Evolutionary conservation across 345 rosid species (phyloP).

Genomic region (Fremontodendron californicum): DNA sequence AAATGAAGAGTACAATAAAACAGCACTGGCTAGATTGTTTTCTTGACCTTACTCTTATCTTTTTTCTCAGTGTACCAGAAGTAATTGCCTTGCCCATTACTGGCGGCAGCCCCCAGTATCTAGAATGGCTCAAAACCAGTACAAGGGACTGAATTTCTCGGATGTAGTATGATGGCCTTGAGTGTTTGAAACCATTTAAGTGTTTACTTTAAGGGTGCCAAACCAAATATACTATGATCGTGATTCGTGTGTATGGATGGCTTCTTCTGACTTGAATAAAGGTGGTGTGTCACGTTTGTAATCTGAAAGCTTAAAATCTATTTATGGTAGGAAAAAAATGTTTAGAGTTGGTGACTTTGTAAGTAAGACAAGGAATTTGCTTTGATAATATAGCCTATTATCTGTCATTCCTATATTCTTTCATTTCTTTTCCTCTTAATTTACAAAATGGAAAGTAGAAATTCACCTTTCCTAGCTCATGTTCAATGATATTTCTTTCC

Average conservation of each 20-base stretch:
- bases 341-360: neutral
- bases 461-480: too few relatives aligned
- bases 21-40: neutral
- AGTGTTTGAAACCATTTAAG: neutral
- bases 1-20: neutral
- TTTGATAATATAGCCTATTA: neutral
- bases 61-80: conserved; percentile 64
- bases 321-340: neutral
- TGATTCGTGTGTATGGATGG: neutral
- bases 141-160: conserved; percentile 59
- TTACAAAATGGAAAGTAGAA: neutral
- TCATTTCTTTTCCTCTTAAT: neutral
- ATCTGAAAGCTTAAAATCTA: neutral
- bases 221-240: too few relatives aligned
- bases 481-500: neutral
- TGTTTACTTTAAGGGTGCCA: neutral
- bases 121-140: conserved; percentile 80
- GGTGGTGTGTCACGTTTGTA: neutral
- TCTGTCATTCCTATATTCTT: neutral
- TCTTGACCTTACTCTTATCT: neutral
- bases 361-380: neutral
- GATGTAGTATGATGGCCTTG: neutral
- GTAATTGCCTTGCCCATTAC: conserved; percentile 79
- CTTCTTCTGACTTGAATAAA: conserved; percentile 11
- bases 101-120: conserved; percentile 69